Conservation (phyloP, 192 early-diverging fungal genomes). For the Rhizoclosmatium globosum region DNA sequence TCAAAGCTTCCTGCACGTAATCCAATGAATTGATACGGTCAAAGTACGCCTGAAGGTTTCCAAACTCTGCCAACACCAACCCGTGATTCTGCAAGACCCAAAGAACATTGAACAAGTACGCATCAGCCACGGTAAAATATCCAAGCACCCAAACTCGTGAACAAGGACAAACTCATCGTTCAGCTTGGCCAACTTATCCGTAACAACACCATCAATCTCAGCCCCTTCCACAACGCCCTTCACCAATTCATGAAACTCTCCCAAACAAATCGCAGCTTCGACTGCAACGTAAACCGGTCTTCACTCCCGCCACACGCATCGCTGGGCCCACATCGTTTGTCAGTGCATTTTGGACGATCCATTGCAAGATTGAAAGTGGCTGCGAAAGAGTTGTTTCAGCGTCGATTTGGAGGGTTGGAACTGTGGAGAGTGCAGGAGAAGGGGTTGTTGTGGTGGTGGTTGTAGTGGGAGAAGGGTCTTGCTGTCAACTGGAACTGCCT, state of each 20-base stretch:
- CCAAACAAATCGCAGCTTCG: not conserved
- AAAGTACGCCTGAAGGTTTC: constrained; percentile 32
- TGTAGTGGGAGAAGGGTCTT: constrained; percentile 37
- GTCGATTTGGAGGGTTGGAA: constrained; percentile 36
- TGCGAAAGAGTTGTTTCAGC: constrained; percentile 44
- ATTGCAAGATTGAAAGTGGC: constrained; percentile 36
- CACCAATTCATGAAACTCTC: constrained; percentile 14
- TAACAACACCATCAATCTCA: not conserved
- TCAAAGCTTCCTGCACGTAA: constrained; percentile 42
- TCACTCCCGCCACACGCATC: not conserved
- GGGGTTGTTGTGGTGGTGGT: constrained; percentile 51
- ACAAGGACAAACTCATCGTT: constrained; percentile 4
- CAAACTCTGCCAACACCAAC: constrained; percentile 29
- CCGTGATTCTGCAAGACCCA: not conserved
- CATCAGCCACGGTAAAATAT: constrained; percentile 44
- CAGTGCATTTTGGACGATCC: constrained; percentile 36
- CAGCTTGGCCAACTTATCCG: not conserved
- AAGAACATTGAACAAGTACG: constrained; percentile 41
- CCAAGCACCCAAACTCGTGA: constrained; percentile 42
- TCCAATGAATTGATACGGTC: constrained; percentile 34
- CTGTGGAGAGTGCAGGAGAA: too few species aligned
- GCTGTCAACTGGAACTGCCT: constrained; percentile 25
- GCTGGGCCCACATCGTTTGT: not conserved
- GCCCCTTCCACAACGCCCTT: constrained; percentile 14
- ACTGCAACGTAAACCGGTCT: constrained; percentile 13